Evolutionary conservation across 2,329 filamentous ascomycete genomes (phyloP), one percentile per base, ranked within the genome.

Genomic region (Microcyclosporella mali): DNA sequence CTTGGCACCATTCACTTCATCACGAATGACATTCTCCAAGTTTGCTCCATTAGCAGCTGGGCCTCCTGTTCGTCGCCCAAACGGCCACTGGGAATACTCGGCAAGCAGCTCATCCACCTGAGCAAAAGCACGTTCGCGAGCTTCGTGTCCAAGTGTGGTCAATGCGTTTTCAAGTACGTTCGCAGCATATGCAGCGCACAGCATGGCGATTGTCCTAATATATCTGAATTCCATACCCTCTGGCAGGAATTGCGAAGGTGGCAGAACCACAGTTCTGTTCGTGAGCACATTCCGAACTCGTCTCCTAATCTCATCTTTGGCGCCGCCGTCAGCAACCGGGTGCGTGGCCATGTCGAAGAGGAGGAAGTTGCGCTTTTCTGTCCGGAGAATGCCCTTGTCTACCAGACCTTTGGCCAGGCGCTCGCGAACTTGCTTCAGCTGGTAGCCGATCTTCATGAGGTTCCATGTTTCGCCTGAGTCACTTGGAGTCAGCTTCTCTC

Each of bases 301-400:
- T 63, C 86, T 82, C 59, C 92, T 81, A 60, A 98, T 92, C 71
- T 98, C 92, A 62, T 97, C 92, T 73, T 98, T 98, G 60, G 92
- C 92, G 60, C 88, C 90, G 53, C 88, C 85, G 61, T 98, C 92
- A 52, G 88, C 90, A 45, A 98, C 89, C 32, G 92, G 92, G 67
- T 98, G 92, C 52, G 92, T 98, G 45, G 92, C 92, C 92, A 98
- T 98, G 71, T 98, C 92, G 74, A 98, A 98, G 52, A 98, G 85
- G 53, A 98, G 79, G 73, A 98, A 98, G 74, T 98, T 98, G 70
- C 88, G 88, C 75, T 98, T 98, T 70, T 98, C 92, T 48, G 92
- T 98, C 58, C 92, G 87, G 45, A 98, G 79, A 64, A 98, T 95
- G 61, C 92, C 92, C 73, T 98, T 98, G 73, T 98, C 92, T 52